Percentiles rank a stretch among this genome's conserved stretches.
These are phyloP conservation scores for Yamadazyma dendronema DNA, from an alignment of 1,139 yeast genomes.

Conservation along the genomic window DNA sequence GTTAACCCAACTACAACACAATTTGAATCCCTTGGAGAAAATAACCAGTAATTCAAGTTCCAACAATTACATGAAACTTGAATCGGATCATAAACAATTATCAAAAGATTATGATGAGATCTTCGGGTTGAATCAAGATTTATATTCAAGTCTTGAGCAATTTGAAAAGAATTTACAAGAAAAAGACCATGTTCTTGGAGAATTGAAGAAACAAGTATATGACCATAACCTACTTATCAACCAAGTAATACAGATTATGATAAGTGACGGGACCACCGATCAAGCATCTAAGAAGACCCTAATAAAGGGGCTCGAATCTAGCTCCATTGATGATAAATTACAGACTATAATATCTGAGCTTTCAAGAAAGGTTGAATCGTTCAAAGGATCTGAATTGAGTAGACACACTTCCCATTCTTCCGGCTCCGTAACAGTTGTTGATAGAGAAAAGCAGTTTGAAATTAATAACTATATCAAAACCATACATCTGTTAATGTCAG, in stretches of 20 bases:
- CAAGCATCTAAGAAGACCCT: constrained; percentile 19
- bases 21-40: constrained; percentile 10
- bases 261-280: constrained; percentile 21
- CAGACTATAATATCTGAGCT: constrained; percentile 26
- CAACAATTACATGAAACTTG: constrained; percentile 11
- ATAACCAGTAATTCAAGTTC: not conserved
- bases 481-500: constrained; percentile 18
- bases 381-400: not conserved
- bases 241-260: constrained; percentile 22
- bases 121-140: constrained; percentile 36
- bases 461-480: constrained; percentile 17
- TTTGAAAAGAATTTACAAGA: constrained; percentile 31
- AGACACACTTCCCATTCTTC: constrained; percentile 14
- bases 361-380: constrained; percentile 13
- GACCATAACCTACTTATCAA: constrained; percentile 20
- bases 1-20: constrained; percentile 22
- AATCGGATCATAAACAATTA: constrained; percentile 19
- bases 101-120: constrained; percentile 36
- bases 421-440: constrained; percentile 16
- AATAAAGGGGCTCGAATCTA: constrained; percentile 15
- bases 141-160: constrained; percentile 35
- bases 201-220: constrained; percentile 17
- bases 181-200: constrained; percentile 23
- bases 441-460: constrained; percentile 15
- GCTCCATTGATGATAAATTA: constrained; percentile 25